Conservation (phyloP, 169 alveolate species). For the Neospora caninum region DNA sequence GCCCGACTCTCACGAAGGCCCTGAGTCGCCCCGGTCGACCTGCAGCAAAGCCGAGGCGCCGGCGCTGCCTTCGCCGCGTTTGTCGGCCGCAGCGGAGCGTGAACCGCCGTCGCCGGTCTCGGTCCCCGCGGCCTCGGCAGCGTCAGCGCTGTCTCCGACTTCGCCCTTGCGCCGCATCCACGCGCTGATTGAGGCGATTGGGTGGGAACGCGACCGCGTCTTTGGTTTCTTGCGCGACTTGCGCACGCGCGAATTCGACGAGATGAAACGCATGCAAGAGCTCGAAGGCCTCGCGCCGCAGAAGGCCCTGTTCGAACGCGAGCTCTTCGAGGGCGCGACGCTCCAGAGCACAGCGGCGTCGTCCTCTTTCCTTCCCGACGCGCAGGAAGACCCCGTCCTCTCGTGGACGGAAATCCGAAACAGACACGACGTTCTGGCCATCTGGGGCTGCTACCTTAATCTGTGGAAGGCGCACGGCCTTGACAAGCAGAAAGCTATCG, state of each 20-base stretch:
- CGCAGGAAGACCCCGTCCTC: conserved; percentile 42
- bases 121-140: neutral
- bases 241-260: neutral
- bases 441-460: conserved; percentile 60
- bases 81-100: neutral
- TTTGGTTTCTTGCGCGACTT: neutral
- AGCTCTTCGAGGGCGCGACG: neutral
- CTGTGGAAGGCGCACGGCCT: conserved; percentile 59
- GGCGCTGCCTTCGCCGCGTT: neutral
- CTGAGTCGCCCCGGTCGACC: neutral
- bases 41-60: neutral
- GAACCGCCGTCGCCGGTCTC: neutral
- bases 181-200: conserved; percentile 5
- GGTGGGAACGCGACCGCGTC: neutral
- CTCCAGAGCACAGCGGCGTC: neutral
- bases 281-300: neutral
- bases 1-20: neutral
- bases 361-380: conserved; percentile 8
- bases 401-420: conserved; percentile 51
- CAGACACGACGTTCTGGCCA: conserved; percentile 42
- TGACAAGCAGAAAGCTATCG: conserved; percentile 39
- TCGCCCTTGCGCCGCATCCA: conserved; percentile 16
- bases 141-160: neutral
- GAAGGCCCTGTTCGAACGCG: neutral
- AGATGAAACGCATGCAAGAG: neutral